Base-by-base conservation (phyloP, 768 basidiomycete species). In the Termitomyces sp. region DNA sequence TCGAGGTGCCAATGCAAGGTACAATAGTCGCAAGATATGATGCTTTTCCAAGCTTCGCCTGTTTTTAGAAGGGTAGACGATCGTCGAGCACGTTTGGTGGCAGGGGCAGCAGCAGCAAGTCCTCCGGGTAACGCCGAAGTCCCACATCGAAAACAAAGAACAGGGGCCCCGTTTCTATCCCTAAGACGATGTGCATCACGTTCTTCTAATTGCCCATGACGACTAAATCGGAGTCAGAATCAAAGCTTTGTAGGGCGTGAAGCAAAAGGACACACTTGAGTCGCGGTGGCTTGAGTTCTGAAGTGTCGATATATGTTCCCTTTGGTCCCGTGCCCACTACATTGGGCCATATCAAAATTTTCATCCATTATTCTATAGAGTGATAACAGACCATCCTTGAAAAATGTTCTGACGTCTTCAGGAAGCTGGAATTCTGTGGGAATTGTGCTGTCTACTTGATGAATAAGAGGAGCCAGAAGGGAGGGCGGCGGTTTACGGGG, bases 11-110 rank as follows among this genome's bases (percentile, higher is more conserved):
- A 99, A 68, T 95, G 91, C 45, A 96, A 80, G 59, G 79, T 80
- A 72, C 97, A 99, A 67, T 94, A 91, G 72, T 99, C 97, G 69
- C 97, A 99, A 23, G 94, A 91, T 61, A 98, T 77, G 51, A 98
- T 93, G 64, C 79, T 77, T 69, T 78, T 85, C 76, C 87, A 87
- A 49, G 77, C 73, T 58, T 87, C 85, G 23, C 78, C 69, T 58
- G 68, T 70, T 69, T 71, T 77, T 9, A 40, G 46, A 40, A 57
- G 5, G 55, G 75, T 69, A 7, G 78, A 70, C 23, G 78, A 77
- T 61, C 81, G 72, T 61, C 84, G 79, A 43, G 79, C 71, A 55
- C 82, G 78, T 67, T 82, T 82, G 65, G 78, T 64, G 63, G 82
- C 69, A 64, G 85, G 79, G 17, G 77, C 74, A 44, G 78, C 74